Percentiles rank a stretch among this genome's conserved stretches.
Evolutionary conservation across 345 rosid species (phyloP).

Genomic region (Linum usitatissimum): DNA sequence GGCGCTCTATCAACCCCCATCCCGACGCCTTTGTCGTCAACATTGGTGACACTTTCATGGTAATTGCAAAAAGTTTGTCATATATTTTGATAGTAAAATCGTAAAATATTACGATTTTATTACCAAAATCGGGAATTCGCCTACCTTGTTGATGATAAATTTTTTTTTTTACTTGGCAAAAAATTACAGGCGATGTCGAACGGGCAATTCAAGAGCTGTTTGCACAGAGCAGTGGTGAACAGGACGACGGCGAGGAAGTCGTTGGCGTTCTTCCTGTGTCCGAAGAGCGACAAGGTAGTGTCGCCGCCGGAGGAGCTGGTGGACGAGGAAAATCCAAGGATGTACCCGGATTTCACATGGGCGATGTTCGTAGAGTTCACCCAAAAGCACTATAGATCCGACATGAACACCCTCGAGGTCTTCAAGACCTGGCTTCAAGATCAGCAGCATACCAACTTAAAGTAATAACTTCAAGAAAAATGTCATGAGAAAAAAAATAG

Average conservation of each 20-base stretch:
- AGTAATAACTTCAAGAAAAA: no score
- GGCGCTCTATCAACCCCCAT: conserved; percentile 69
- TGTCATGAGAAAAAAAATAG: no score
- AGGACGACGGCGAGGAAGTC: conserved; percentile 71
- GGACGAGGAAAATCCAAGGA: conserved; percentile 41
- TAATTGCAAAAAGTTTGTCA: conserved; percentile 13
- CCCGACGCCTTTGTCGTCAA: conserved; percentile 78
- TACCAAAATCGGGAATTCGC: no score
- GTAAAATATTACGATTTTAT: no score
- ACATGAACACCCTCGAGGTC: conserved; percentile 68
- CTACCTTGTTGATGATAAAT: no score
- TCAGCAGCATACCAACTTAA: not conserved
- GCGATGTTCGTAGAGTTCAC: conserved; percentile 68
- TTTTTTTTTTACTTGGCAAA: no score
- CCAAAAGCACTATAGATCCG: conserved; percentile 80
- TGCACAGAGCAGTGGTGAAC: conserved; percentile 95
- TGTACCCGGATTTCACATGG: conserved; percentile 86
- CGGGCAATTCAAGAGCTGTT: conserved; percentile 75
- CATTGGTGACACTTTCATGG: conserved; percentile 99
- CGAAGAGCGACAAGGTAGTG: conserved; percentile 63
- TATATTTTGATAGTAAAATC: no score
- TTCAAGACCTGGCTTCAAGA: conserved; percentile 55
- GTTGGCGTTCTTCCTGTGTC: conserved; percentile 90
- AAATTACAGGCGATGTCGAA: conserved; percentile 68
- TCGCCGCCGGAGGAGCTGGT: conserved; percentile 66